These are phyloP conservation scores for Lactifluus hygrophoroides DNA, from an alignment of 768 basidiomycete species.

Conservation along the genomic window DNA sequence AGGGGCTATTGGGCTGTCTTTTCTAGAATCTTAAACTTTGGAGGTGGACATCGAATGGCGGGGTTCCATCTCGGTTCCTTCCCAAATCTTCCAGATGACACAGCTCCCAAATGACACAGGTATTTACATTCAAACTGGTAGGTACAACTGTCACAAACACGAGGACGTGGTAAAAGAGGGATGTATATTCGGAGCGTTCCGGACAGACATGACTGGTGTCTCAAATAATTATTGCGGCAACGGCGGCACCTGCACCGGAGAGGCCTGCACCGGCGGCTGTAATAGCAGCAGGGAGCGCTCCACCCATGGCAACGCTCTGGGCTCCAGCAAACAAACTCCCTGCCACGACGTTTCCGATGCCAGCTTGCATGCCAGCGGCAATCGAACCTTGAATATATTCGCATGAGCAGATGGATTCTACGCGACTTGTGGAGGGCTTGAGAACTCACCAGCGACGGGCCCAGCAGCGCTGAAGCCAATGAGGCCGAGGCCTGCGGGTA, in stretches of 20 bases:
- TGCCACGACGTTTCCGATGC: slow-evolving; percentile 11
- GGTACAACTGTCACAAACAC: no score
- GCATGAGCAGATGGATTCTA: background rate
- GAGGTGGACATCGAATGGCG: no score
- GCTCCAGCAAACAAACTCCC: slow-evolving; percentile 1
- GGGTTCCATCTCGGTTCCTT: no score
- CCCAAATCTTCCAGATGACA: no score
- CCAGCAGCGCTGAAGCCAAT: slow-evolving; percentile 2
- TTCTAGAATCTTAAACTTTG: no score
- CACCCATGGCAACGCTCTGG: slow-evolving; percentile 13
- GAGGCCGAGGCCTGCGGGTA: background rate
- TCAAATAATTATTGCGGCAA: background rate
- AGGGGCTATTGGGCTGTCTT: no score
- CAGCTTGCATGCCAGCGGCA: slow-evolving; percentile 1
- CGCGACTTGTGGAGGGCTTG: background rate
- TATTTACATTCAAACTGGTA: no score
- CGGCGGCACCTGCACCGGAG: background rate
- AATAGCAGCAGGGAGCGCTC: background rate
- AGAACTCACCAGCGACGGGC: slow-evolving; percentile 1
- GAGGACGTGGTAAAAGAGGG: no score
- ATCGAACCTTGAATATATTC: slow-evolving; percentile 3
- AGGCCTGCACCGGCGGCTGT: background rate
- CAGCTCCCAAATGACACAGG: no score
- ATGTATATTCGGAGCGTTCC: no score
- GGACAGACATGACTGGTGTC: no score